Evolutionary conservation across 2,329 filamentous ascomycete species (phyloP), one percentile per base, ranked within the genome.

Genomic region (Esteya vermicola): DNA sequence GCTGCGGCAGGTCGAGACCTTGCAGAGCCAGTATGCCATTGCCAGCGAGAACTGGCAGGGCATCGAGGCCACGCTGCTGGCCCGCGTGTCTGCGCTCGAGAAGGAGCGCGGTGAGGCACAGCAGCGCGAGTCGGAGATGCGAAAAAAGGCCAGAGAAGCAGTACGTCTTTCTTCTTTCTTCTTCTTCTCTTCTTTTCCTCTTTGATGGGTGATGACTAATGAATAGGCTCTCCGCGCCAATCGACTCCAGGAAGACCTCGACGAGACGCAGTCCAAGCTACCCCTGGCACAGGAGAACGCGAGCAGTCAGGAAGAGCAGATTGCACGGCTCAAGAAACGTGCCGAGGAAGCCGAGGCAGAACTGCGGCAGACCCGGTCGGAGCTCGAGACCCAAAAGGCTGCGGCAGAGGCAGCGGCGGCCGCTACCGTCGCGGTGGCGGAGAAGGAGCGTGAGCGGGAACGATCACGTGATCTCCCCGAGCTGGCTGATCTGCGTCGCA

Each of bases 11-110:
- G 82, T 98, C 40, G 91, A 98, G 62, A 95, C 85, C 1, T 63
- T 98, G 28, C 91, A 98, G 58, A 91, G 84, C 7, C 93, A 98
- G 56, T 94, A 98, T 59, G 78, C 86, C 1, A 78, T 93, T 40
- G 91, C 91, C 1, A 91, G 85, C 49, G 85, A 93, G 53, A 98
- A 98, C 51, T 98, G 93, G 91, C 88, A 95, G 54, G 85, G 86
- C 1, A 93, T 98, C 45, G 89, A 98, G 58, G 75, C 82, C 9
- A 93, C 84, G 3, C 62, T 98, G 25, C 72, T 89, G 38, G 76
- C 84, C 19, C 75, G 88, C 42, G 70, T 91, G 10, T 70, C 78
- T 4, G 79, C 67, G 37, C 65, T 96, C 9, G 91, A 98, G 57
- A 91, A 82, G 54, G 93, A 98, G 57, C 76, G 85, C 41, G 88